Evolutionary conservation across 2,329 filamentous ascomycete species (phyloP).

Genomic region (Byssochlamys sp.): DNA sequence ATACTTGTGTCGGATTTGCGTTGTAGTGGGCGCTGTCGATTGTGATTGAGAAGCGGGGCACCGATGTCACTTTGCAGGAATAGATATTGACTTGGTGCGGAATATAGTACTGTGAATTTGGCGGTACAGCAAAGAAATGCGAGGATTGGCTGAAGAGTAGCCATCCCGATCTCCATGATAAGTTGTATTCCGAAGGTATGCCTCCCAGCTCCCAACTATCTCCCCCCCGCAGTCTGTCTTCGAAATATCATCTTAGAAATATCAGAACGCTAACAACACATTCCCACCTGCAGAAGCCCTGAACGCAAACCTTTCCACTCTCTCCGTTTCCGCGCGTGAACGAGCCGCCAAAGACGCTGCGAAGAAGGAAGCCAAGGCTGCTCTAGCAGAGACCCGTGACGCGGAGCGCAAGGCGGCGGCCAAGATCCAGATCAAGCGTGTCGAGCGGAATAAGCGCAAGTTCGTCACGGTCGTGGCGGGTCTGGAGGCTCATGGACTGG

Average conservation of each 20-base stretch:
- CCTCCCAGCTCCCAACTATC: conserved; percentile 1
- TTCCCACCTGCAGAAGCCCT: conserved; percentile 54
- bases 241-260: background rate
- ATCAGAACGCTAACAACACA: conserved; percentile 2
- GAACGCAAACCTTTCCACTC: conserved; percentile 70
- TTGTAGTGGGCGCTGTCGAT: background rate
- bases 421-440: conserved; percentile 84
- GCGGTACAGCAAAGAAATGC: conserved; percentile 91
- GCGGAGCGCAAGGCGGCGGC: conserved; percentile 72
- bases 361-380: conserved; percentile 93
- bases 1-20: conserved; percentile 4
- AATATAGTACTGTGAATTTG: conserved; percentile 92
- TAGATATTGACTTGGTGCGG: background rate
- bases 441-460: conserved; percentile 97
- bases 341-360: conserved; percentile 89
- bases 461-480: conserved; percentile 88
- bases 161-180: conserved; percentile 62
- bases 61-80: background rate
- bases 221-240: background rate
- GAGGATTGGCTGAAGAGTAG: conserved; percentile 82
- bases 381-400: conserved; percentile 72
- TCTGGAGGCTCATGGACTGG: conserved; percentile 78
- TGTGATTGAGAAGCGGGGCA: background rate
- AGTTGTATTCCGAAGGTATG: conserved; percentile 76
- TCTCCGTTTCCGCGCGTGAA: conserved; percentile 86